Evolutionary conservation across 306 rosid species (phyloP).

Genomic region (Quercus engelmannii): DNA sequence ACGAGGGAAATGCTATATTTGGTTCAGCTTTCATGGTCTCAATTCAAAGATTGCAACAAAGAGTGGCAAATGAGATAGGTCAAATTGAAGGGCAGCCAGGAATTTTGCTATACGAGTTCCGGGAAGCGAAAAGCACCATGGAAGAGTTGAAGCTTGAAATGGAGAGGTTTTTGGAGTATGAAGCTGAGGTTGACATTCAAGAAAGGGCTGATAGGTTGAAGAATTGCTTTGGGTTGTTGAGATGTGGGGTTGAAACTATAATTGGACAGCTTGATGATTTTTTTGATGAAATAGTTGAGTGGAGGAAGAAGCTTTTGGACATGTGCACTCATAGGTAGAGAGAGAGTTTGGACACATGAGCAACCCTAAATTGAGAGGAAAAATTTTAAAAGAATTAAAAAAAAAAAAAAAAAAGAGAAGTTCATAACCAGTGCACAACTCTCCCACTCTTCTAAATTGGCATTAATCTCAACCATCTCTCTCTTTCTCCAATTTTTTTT

Average conservation of each 20-base stretch:
- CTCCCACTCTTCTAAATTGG: neutral
- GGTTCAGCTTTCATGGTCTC: conserved; percentile 61
- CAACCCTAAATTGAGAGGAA: conserved; percentile 5
- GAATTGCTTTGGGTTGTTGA: conserved; percentile 58
- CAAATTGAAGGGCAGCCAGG: conserved; percentile 58
- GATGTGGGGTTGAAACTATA: conserved; percentile 64
- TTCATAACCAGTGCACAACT: too few species aligned
- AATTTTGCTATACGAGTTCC: conserved; percentile 57
- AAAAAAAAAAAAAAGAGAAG: neutral
- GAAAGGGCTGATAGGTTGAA: conserved; percentile 49
- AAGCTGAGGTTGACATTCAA: conserved; percentile 29
- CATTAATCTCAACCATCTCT: conserved; percentile 2
- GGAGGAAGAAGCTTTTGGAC: conserved; percentile 88
- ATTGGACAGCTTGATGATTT: conserved; percentile 82
- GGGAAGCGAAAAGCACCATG: conserved; percentile 53
- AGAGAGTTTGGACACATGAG: conserved; percentile 14
- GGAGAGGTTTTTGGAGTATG: conserved; percentile 43
- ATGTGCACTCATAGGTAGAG: conserved; percentile 68
- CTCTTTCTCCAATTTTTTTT: neutral
- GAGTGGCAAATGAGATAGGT: conserved; percentile 56
- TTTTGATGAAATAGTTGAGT: conserved; percentile 86
- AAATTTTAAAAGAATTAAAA: neutral
- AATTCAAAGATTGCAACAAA: conserved; percentile 53
- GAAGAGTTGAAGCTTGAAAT: conserved; percentile 55
- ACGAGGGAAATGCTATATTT: conserved; percentile 32